Conservation (phyloP, 2,329 filamentous ascomycete species). For the Stemphylium lycopersici region DNA sequence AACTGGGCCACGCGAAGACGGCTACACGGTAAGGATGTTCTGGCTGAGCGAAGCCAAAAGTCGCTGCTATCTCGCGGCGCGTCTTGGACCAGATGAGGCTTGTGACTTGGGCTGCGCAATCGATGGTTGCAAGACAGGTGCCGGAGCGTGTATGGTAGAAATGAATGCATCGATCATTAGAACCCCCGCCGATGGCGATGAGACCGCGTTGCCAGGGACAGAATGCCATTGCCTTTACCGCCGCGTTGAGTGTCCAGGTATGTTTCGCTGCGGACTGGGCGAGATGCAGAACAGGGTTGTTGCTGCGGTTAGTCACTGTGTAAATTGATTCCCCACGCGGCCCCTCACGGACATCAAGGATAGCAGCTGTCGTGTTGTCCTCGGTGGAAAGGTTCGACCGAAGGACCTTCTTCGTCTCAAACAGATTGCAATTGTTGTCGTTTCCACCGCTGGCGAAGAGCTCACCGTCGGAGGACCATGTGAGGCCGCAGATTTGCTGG, state of each 20-base stretch:
- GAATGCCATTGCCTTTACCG: slow-evolving; percentile 96
- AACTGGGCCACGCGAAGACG: slow-evolving; percentile 93
- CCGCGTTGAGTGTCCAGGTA: slow-evolving; percentile 79
- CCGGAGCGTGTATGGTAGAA: slow-evolving; percentile 91
- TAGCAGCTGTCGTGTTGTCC: slow-evolving; percentile 10
- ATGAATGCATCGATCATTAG: slow-evolving; percentile 93
- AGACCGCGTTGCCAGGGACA: slow-evolving; percentile 91
- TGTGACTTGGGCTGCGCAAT: slow-evolving; percentile 91
- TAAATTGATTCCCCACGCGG: slow-evolving; percentile 42
- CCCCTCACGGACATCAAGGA: slow-evolving; percentile 34
- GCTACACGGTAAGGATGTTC: slow-evolving; percentile 89
- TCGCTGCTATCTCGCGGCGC: slow-evolving; percentile 85
- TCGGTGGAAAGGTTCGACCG: slow-evolving; percentile 17
- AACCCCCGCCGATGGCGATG: slow-evolving; percentile 88
- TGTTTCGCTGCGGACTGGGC: slow-evolving; percentile 67
- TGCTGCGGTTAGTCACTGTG: slow-evolving; percentile 41
- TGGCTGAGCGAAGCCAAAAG: slow-evolving; percentile 91
- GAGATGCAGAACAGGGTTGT: slow-evolving; percentile 53
- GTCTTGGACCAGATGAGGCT: slow-evolving; percentile 88
- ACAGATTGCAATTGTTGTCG: slow-evolving; percentile 87
- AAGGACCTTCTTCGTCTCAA: slow-evolving; percentile 69
- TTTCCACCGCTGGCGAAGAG: slow-evolving; percentile 89
- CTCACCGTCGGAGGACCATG: slow-evolving; percentile 78
- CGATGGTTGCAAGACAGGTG: slow-evolving; percentile 83
- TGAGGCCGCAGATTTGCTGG: slow-evolving; percentile 92